A percentile compares a stretch with the other conserved stretches of the same genome.
phyloP scores from a whole-genome alignment of 148 eudicot species.

The Persicaria maculosa region DNA sequence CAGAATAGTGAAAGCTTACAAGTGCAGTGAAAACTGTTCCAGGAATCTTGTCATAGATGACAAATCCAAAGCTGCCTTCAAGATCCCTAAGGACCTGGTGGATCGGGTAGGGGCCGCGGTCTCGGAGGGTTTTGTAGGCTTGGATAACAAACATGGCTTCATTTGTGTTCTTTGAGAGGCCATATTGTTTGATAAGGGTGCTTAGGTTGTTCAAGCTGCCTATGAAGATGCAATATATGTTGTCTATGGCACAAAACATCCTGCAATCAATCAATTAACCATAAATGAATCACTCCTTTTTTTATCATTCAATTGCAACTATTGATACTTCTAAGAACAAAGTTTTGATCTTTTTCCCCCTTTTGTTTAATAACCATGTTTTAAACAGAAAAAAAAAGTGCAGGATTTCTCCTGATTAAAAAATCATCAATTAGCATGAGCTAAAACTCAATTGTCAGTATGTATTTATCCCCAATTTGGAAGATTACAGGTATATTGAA shows the following conservation, averaged over 20 bases:
- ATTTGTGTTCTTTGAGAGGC: slow-evolving; percentile 52
- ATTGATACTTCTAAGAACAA: too few species aligned
- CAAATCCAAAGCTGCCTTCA: slow-evolving; percentile 87
- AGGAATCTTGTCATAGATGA: slow-evolving; percentile 59
- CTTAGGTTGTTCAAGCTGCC: slow-evolving; percentile 61
- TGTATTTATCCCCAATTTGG: too few species aligned
- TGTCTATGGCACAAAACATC: slow-evolving; percentile 63
- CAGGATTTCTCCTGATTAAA: too few species aligned
- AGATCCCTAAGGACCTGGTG: slow-evolving; percentile 73
- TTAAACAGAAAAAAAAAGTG: too few species aligned
- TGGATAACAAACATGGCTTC: slow-evolving; percentile 72
- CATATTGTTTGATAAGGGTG: slow-evolving; percentile 64
- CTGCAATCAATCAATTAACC: slow-evolving; percentile 22
- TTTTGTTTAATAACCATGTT: too few species aligned
- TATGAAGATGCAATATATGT: slow-evolving; percentile 67
- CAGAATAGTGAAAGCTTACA: slow-evolving; percentile 28
- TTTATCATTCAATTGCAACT: background rate
- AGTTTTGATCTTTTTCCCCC: too few species aligned
- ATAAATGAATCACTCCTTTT: background rate
- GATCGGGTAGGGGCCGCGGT: slow-evolving; percentile 87
- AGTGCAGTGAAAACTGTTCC: slow-evolving; percentile 63
- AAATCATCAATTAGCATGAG: too few species aligned
- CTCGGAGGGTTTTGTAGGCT: slow-evolving; percentile 85
- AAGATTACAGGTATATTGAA: too few species aligned
- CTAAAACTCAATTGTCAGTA: too few species aligned